These are phyloP conservation scores for Boechera stricta DNA, from an alignment of 345 rosid genomes.

Conservation along the genomic window DNA sequence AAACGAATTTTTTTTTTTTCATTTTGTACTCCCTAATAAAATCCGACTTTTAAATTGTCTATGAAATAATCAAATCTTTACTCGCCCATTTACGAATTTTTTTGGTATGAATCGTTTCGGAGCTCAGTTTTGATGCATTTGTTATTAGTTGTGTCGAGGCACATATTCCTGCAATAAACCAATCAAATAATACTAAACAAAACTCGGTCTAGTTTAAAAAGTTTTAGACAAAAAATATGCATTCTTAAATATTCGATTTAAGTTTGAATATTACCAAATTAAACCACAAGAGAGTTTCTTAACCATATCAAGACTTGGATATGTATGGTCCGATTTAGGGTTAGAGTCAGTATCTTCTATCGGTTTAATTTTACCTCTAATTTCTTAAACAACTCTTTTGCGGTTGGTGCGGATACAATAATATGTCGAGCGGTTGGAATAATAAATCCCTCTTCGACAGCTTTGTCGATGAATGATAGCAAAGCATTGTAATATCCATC, in stretches of 20 bases:
- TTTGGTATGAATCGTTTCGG: background rate
- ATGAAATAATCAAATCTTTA: background rate
- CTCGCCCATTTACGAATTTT: background rate
- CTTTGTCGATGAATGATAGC: slow-evolving; percentile 64
- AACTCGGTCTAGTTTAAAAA: background rate
- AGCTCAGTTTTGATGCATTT: slow-evolving; percentile 44
- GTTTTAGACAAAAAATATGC: background rate
- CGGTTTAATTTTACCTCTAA: slow-evolving; percentile 52
- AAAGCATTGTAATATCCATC: slow-evolving; percentile 62
- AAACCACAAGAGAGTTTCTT: background rate
- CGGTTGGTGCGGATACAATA: slow-evolving; percentile 53
- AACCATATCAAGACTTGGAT: background rate
- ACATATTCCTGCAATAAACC: slow-evolving; percentile 52
- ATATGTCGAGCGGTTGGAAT: slow-evolving; percentile 51
- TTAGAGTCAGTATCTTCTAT: background rate
- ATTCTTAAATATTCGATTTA: background rate
- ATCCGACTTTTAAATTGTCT: background rate
- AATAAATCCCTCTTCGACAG: slow-evolving; percentile 65
- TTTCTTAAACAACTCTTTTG: slow-evolving; percentile 45
- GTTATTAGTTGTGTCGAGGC: slow-evolving; percentile 47
- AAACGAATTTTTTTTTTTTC: background rate
- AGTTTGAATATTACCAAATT: background rate
- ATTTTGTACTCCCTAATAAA: background rate
- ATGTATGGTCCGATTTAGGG: background rate
- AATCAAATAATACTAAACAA: slow-evolving; percentile 14